Percentiles rank a stretch among this genome's conserved stretches.
Conservation (phyloP, 2,329 filamentous ascomycete genomes). For the Microsporum canis region DNA sequence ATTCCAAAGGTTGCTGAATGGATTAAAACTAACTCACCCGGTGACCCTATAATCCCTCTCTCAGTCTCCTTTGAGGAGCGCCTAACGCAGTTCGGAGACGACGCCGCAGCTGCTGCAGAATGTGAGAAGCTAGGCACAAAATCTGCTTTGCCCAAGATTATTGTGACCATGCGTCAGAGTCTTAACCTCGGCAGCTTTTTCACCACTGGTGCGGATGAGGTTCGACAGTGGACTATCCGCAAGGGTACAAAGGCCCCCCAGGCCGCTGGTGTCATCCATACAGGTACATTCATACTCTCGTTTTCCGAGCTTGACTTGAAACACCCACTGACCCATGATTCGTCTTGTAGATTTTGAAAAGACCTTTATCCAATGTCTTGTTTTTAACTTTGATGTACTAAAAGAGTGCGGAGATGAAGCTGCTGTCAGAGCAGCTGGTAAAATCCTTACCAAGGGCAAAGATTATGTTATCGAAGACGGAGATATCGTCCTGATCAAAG, state of each 20-base stretch:
- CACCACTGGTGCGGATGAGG: slow-evolving; percentile 90
- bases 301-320: not conserved
- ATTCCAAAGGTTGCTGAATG: slow-evolving; percentile 86
- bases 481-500: slow-evolving; percentile 72
- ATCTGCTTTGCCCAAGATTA: slow-evolving; percentile 82
- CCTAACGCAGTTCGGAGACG: slow-evolving; percentile 65
- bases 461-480: slow-evolving; percentile 58
- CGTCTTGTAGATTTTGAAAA: slow-evolving; percentile 71
- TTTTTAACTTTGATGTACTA: slow-evolving; percentile 75
- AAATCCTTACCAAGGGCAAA: slow-evolving; percentile 97
- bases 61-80: slow-evolving; percentile 91
- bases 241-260: slow-evolving; percentile 95
- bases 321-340: not conserved
- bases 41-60: slow-evolving; percentile 85
- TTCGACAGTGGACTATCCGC: slow-evolving; percentile 95
- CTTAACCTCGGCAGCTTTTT: slow-evolving; percentile 92
- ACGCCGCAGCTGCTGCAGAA: slow-evolving; percentile 69
- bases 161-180: slow-evolving; percentile 83
- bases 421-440: slow-evolving; percentile 83
- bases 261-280: slow-evolving; percentile 94
- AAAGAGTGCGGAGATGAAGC: slow-evolving; percentile 83
- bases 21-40: slow-evolving; percentile 81
- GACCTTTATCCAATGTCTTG: slow-evolving; percentile 94
- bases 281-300: slow-evolving; percentile 29
- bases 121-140: slow-evolving; percentile 79